Evolutionary conservation across 306 rosid genomes (phyloP).

Genomic region (Quercus cerris): DNA sequence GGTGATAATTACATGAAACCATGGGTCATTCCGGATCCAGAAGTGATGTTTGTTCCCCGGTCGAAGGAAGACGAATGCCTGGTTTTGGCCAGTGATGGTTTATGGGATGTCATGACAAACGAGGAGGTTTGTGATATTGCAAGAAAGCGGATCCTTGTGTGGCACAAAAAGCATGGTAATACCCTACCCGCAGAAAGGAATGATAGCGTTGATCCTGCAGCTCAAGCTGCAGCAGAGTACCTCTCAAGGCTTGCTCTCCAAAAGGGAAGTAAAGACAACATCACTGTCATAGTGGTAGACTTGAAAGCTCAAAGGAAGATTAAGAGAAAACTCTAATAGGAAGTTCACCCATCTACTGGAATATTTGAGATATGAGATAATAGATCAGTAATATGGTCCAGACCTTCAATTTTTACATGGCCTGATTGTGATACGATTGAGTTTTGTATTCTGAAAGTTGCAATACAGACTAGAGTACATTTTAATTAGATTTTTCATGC

Average conservation of each 20-base stretch:
- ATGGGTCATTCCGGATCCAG: slow-evolving; percentile 81
- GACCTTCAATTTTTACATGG: slow-evolving; percentile 39
- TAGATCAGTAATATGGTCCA: slow-evolving; percentile 20
- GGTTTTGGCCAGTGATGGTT: slow-evolving; percentile 72
- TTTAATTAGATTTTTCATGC: too few species aligned
- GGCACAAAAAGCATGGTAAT: slow-evolving; percentile 67
- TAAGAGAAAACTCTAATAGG: slow-evolving; percentile 40
- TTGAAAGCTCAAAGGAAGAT: slow-evolving; percentile 71
- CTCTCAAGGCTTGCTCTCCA: slow-evolving; percentile 67
- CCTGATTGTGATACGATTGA: slow-evolving; percentile 20
- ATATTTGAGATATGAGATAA: slow-evolving; percentile 15
- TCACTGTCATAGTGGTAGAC: slow-evolving; percentile 73
- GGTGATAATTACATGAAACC: slow-evolving; percentile 83
- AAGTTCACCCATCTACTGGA: slow-evolving; percentile 13
- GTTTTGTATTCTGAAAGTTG: slow-evolving; percentile 25
- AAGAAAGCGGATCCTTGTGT: slow-evolving; percentile 63
- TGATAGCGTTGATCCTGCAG: slow-evolving; percentile 62
- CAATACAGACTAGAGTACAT: not conserved
- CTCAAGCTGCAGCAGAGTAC: slow-evolving; percentile 76
- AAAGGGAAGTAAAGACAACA: slow-evolving; percentile 80
- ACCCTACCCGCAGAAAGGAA: slow-evolving; percentile 14
- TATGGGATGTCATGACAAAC: slow-evolving; percentile 82
- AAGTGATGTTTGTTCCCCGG: slow-evolving; percentile 45
- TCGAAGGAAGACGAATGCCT: slow-evolving; percentile 73
- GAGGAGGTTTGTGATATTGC: slow-evolving; percentile 85